Evolutionary conservation across 2,329 filamentous ascomycete genomes (phyloP), one percentile per base, ranked within the genome.

Genomic region (Dothidotthia symphoricarpi): DNA sequence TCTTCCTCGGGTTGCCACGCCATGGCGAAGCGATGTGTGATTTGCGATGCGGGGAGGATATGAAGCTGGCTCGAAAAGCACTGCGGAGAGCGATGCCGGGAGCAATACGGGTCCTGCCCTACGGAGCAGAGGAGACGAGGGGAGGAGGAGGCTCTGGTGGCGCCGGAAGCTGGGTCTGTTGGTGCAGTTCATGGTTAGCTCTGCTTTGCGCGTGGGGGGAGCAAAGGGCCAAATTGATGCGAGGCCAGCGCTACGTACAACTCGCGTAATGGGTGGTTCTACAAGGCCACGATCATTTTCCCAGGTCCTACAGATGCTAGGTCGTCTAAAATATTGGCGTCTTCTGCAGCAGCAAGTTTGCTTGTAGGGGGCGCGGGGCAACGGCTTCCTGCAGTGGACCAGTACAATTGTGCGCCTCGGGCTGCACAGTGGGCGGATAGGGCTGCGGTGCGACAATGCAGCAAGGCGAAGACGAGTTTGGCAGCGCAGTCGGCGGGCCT

Each of bases 1-100:
- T 90, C 87, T 60, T 85, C 81, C 61, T 86, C 77, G 47, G 93
- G 93, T 74, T 95, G 87, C 93, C 93, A 98, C 69, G 84, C 81
- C 90, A 95, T 96, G 43, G 35, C 51, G 45, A 39, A 42, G 41
- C 15, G 46, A 22, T 40, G 40, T 24, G 24, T 49, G 36, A 29
- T 43, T 36, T 43, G 45, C 37, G 38, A 46, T 47, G 45, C 41
- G 44, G 41, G 44, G 41, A 16, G 17, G 33, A 34, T 25, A 43
- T 36, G 33, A 36, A 39, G 28, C 36, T 33, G 40, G 22, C 24
- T 44, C 43, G 28, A 40, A 34, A 15, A 41, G 28, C 31, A 42
- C 19, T 12, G 24, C 25, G 26, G 28, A 16, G 24, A 34, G 42
- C 36, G 36, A 15, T 31, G 19, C 27, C 24, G 31, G 30, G 27